Evolutionary conservation across 306 rosid species (phyloP).

Genomic region (Nissolia schottii): DNA sequence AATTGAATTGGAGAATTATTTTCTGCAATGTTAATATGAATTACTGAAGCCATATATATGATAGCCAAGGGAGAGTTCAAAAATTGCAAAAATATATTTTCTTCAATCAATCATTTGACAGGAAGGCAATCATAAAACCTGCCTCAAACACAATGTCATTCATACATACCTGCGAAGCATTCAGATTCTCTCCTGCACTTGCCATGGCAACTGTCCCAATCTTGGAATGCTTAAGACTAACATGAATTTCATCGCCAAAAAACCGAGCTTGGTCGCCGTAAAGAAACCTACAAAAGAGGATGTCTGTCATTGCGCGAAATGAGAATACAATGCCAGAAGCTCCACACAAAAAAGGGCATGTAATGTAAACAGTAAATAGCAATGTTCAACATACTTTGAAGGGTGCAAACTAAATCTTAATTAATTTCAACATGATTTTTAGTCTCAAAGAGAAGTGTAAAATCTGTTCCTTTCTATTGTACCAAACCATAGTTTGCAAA

Average conservation of each 20-base stretch:
- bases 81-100: neutral
- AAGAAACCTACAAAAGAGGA: constrained; percentile 51
- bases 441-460: too few relatives aligned
- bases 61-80: neutral
- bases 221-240: constrained; percentile 90
- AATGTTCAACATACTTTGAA: too few relatives aligned
- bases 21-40: neutral
- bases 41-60: neutral
- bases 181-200: constrained; percentile 92
- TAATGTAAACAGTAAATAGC: neutral
- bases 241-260: constrained; percentile 77
- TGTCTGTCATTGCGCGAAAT: neutral
- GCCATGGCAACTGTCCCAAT: constrained; percentile 93
- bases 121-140: neutral
- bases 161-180: constrained; percentile 85
- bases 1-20: neutral
- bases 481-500: too few relatives aligned
- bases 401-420: too few relatives aligned
- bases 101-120: neutral
- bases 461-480: too few relatives aligned
- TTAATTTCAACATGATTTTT: too few relatives aligned
- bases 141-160: neutral
- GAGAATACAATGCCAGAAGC: neutral
- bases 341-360: neutral
- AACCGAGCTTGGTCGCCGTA: constrained; percentile 96